Evolutionary conservation across 192 early-diverging fungal species (phyloP).

Genomic region (Podila epigama): DNA sequence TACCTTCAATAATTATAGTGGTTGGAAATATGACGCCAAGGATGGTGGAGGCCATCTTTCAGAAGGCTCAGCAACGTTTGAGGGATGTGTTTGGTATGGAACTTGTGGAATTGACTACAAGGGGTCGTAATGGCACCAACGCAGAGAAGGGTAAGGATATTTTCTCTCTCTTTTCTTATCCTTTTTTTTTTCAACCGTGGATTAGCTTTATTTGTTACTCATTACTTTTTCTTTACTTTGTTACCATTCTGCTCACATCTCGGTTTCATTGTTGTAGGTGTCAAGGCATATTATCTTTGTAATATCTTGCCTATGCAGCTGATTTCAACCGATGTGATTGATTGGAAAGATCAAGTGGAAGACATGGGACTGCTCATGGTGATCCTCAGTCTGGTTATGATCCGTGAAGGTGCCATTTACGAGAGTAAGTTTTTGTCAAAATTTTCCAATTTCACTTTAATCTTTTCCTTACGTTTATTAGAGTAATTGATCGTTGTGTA

Average conservation of each 20-base stretch:
- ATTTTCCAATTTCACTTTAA: background rate
- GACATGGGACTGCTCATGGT: conserved; percentile 63
- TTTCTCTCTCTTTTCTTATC: background rate
- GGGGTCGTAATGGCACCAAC: conserved; percentile 24
- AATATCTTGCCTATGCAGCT: conserved; percentile 52
- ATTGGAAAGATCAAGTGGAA: conserved; percentile 50
- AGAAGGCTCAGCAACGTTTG: conserved; percentile 56
- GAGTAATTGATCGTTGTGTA: too few species aligned
- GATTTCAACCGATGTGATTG: conserved; percentile 25
- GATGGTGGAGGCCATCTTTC: conserved; percentile 55
- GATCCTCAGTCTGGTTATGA: conserved; percentile 65
- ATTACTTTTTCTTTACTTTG: background rate
- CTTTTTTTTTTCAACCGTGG: too few species aligned
- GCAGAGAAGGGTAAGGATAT: conserved; percentile 25
- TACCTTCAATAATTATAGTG: conserved; percentile 58
- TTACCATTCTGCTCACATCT: background rate
- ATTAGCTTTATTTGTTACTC: too few species aligned
- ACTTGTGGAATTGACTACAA: conserved; percentile 58
- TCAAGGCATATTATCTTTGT: conserved; percentile 53
- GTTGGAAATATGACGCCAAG: conserved; percentile 52
- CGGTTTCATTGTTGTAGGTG: conserved; percentile 7
- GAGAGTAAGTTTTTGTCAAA: conserved; percentile 47
- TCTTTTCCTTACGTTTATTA: too few species aligned
- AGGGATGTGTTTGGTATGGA: conserved; percentile 70
- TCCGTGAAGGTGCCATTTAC: conserved; percentile 55